phyloP scores from a whole-genome alignment of 2,329 filamentous ascomycete genomes.

The Daldinia eschscholtzii region DNA sequence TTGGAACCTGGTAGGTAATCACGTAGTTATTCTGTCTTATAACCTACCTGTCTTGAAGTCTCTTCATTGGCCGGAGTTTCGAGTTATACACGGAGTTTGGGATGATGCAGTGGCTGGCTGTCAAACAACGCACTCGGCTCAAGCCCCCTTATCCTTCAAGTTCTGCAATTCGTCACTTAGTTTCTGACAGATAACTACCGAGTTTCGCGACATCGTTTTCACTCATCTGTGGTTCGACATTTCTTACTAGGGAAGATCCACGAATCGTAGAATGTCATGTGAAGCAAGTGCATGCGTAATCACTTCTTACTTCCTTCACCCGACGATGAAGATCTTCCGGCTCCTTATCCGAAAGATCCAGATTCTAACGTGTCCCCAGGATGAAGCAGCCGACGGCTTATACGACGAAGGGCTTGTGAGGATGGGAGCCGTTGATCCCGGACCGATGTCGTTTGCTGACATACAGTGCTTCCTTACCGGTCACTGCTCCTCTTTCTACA shows the following conservation, averaged over 20 bases:
- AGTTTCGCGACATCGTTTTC: background rate
- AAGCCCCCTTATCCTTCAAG: background rate
- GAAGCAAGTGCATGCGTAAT: background rate
- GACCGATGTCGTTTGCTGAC: background rate
- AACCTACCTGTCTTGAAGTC: background rate
- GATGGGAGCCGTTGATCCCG: background rate
- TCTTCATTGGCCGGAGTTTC: no score
- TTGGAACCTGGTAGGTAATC: background rate
- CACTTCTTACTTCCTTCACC: background rate
- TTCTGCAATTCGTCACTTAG: background rate
- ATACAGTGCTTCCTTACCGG: background rate
- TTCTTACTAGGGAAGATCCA: background rate
- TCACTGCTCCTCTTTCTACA: background rate
- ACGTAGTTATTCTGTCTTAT: background rate
- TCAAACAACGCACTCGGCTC: background rate
- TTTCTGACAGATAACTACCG: background rate
- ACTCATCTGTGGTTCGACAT: background rate
- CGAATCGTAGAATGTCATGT: background rate
- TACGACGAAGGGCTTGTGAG: background rate
- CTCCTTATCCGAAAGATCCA: background rate
- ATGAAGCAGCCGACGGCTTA: background rate
- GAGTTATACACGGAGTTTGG: background rate
- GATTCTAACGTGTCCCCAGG: background rate
- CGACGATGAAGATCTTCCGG: no score
- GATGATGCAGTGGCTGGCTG: background rate